These are phyloP conservation scores for Pestalotiopsis sp. DNA, from an alignment of 2,329 filamentous ascomycete genomes.

Conservation along the genomic window DNA sequence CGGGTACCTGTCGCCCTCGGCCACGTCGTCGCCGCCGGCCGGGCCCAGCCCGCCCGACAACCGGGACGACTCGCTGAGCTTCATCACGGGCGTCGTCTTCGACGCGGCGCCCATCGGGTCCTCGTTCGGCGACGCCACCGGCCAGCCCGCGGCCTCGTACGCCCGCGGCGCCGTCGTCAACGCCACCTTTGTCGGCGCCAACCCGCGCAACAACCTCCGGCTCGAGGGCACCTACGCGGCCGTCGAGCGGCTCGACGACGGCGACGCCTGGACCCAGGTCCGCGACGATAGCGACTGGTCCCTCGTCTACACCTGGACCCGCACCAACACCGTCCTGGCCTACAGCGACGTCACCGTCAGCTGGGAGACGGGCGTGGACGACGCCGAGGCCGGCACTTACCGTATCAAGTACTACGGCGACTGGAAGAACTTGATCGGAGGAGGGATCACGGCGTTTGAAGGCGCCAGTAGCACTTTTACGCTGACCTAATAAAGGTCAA, in stretches of 20 bases:
- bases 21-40: slow-evolving; percentile 43
- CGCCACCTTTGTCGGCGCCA: slow-evolving; percentile 80
- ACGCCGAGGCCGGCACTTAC: slow-evolving; percentile 68
- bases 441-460: slow-evolving; percentile 67
- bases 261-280: slow-evolving; percentile 64
- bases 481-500: slow-evolving; percentile 26
- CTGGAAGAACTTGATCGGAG: slow-evolving; percentile 65
- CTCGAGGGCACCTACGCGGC: slow-evolving; percentile 78
- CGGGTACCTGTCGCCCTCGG: slow-evolving; percentile 60
- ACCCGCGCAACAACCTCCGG: slow-evolving; percentile 85
- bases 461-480: slow-evolving; percentile 64
- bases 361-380: slow-evolving; percentile 72
- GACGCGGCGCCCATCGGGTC: slow-evolving; percentile 70
- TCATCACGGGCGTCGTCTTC: slow-evolving; percentile 78
- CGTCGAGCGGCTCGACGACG: slow-evolving; percentile 63
- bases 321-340: slow-evolving; percentile 69
- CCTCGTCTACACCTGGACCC: slow-evolving; percentile 78
- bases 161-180: slow-evolving; percentile 62
- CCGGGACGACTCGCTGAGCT: slow-evolving; percentile 71
- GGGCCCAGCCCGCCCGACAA: slow-evolving; percentile 79
- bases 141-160: slow-evolving; percentile 57
- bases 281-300: slow-evolving; percentile 82
- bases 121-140: slow-evolving; percentile 69
- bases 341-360: slow-evolving; percentile 77
- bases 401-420: slow-evolving; percentile 85